phyloP scores from a whole-genome alignment of 108 stramenopile species.

The Stephanodiscus minutulus region DNA sequence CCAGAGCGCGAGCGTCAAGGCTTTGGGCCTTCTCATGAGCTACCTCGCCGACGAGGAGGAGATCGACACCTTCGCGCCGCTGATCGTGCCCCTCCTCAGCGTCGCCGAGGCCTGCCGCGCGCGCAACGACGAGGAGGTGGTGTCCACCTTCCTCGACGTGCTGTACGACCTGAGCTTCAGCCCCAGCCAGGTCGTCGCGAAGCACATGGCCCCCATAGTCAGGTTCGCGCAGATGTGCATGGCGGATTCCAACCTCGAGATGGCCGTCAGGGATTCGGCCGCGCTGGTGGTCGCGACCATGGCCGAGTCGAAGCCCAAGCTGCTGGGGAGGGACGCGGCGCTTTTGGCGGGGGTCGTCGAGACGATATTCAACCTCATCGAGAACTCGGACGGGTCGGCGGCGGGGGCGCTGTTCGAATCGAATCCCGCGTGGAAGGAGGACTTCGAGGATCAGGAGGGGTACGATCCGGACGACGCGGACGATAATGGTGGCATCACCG shows the following conservation, averaged over 20 bases:
- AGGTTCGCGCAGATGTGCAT: conserved; percentile 70
- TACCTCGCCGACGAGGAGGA: conserved; percentile 77
- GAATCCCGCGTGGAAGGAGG: conserved; percentile 86
- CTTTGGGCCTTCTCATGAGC: conserved; percentile 76
- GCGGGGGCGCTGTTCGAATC: conserved; percentile 95
- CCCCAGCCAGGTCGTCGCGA: conserved; percentile 56
- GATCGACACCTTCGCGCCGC: conserved; percentile 70
- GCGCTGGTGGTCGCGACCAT: conserved; percentile 90
- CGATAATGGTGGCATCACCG: conserved; percentile 80
- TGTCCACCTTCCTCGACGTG: conserved; percentile 84
- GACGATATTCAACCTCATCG: conserved; percentile 87
- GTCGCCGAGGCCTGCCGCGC: conserved; percentile 76
- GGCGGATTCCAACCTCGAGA: conserved; percentile 71
- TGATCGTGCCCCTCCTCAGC: conserved; percentile 78
- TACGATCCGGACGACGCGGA: conserved; percentile 73
- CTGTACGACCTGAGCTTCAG: conserved; percentile 84
- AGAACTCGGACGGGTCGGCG: conserved; percentile 83
- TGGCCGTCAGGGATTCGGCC: conserved; percentile 86
- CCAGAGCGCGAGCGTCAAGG: conserved; percentile 83
- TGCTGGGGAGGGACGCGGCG: conserved; percentile 82
- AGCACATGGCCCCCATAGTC: conserved; percentile 69
- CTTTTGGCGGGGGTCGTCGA: conserved; percentile 71
- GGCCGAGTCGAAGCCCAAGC: conserved; percentile 93
- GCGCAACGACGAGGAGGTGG: conserved; percentile 75
- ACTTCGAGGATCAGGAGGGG: conserved; percentile 65